Conservation (phyloP, 495 filamentous ascomycete species). For the Bacidia rubella region DNA sequence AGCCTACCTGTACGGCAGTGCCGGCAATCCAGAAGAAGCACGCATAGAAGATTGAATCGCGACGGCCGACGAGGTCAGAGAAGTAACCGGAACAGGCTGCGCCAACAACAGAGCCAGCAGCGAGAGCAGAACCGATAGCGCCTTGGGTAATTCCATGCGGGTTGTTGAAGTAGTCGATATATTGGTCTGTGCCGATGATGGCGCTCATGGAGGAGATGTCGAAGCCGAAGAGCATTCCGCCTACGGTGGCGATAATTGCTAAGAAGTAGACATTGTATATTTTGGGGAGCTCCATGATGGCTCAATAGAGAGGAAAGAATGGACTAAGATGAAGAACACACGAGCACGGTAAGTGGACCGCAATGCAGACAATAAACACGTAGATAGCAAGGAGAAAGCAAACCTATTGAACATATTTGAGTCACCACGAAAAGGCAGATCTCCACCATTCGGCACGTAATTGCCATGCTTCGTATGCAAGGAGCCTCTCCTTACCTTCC, state of each 20-base stretch:
- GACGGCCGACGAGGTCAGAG: constrained; percentile 52
- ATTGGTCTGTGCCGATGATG: constrained; percentile 57
- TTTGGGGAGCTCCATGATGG: constrained; percentile 24
- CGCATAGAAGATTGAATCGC: constrained; percentile 49
- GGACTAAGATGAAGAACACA: not conserved
- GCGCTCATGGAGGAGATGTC: constrained; percentile 61
- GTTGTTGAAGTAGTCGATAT: constrained; percentile 51
- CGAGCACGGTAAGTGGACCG: too few species aligned
- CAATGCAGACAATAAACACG: too few species aligned
- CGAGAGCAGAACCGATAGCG: constrained; percentile 50
- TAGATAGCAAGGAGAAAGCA: too few species aligned
- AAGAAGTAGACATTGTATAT: constrained; percentile 51
- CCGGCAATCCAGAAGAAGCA: constrained; percentile 61
- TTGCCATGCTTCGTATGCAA: not conserved
- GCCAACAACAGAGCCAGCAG: constrained; percentile 53
- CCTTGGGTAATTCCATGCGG: constrained; percentile 51
- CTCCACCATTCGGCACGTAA: not conserved
- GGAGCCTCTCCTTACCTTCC: not conserved
- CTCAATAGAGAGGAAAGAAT: too few species aligned
- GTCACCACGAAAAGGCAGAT: too few species aligned
- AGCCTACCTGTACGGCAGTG: constrained; percentile 41
- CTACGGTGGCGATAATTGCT: constrained; percentile 46
- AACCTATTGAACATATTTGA: too few species aligned
- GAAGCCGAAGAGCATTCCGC: constrained; percentile 51
- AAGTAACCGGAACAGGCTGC: constrained; percentile 49